Evolutionary conservation across 257 asterid genomes (phyloP), one percentile per base, ranked within the genome.

Genomic region (Pogostemon cablin): DNA sequence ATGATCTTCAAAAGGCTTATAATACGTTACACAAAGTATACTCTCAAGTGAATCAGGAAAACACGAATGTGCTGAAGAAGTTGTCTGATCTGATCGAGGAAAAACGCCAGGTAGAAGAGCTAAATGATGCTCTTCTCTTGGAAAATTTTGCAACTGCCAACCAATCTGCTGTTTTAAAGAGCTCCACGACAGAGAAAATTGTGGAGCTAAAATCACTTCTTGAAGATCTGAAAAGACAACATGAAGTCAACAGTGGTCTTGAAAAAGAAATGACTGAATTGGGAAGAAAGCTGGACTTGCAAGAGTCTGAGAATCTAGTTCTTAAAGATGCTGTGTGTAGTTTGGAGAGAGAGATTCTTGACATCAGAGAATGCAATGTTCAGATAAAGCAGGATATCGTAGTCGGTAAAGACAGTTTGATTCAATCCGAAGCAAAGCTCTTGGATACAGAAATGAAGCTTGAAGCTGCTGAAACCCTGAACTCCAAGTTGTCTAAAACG

Each of bases 291-390:
- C 75, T 91, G 72, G 88, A 85, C 69, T 64, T 81, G 84, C 87
- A 83, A 68, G 83, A 84, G 72, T 80, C 81, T 1, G 93, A 91
- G 73, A 86, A 84, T 77, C 46, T 71, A 38, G 77, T 76, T 61
- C 85, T 91, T 57, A 81, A 79, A 68, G 96, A 83, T 63, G 75
- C 86, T 7, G 88, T 88, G 60, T 75, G 75, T 62, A 79, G 80
- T 12, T 67, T 93, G 80, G 93, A 91, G 78, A 80, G 61, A 72
- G 93, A 88, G 76, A 73, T 85, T 56, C 72, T 69, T 20, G 95
- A 71, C 63, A 73, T 75, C 53, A 79, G 65, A 65, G 89, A 87
- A 68, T 80, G 63, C 34, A 82, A 82, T 44, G 68, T 60, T 68
- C 68, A 70, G 59, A 67, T 89, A 87, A 81, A 83, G 72, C 69